Base-by-base conservation (phyloP, 768 basidiomycete genomes). In the Boletellus sp. region DNA sequence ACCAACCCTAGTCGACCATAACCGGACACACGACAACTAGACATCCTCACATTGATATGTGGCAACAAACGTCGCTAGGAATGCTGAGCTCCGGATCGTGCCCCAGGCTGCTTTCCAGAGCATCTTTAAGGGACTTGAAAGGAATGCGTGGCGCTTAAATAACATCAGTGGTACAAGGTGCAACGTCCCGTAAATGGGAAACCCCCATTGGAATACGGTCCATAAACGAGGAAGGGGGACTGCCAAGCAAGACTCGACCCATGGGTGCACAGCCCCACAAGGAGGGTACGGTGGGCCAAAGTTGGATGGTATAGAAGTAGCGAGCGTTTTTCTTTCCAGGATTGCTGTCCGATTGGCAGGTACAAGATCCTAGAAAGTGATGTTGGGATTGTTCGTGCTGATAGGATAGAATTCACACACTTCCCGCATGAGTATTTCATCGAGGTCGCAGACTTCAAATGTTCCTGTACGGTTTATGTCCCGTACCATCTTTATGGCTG, bases 101-200 rank as follows among this genome's bases (percentile, higher is more conserved):
- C 92, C 93, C 63, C 80, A 67, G 0, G 77, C 72, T 0, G 88
- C 83, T 50, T 75, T 79, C 9, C 81, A 62, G 1, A 93, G 67
- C 71, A 94, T 84, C 36, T 70, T 72, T 19, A 75, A 65, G 0
- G 94, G 94, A 57, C 84, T 79, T 37, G 78, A 73, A 42, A 77
- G 60, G 64, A 95, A 88, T 0, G 73, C 68, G 22, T 77, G 74
- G 34, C 86, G 74, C 58, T 90, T 89, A 68, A 98, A 91, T 5
- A 96, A 71, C 11, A 97, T 71, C 41, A 85, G 77, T 1, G 95
- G 94, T 24, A 96, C 80, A 51, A 96, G 78, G 66, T 97, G 95
- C 28, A 98, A 70, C 0, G 91, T 93, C 19, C 90, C 85, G 59
- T 98, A 98, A 35, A 86, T 80, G 3, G 83, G 87, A 38, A 87